These are phyloP conservation scores for Aureobasidium sp. DNA, from an alignment of 2,329 filamentous ascomycete genomes.

Conservation along the genomic window DNA sequence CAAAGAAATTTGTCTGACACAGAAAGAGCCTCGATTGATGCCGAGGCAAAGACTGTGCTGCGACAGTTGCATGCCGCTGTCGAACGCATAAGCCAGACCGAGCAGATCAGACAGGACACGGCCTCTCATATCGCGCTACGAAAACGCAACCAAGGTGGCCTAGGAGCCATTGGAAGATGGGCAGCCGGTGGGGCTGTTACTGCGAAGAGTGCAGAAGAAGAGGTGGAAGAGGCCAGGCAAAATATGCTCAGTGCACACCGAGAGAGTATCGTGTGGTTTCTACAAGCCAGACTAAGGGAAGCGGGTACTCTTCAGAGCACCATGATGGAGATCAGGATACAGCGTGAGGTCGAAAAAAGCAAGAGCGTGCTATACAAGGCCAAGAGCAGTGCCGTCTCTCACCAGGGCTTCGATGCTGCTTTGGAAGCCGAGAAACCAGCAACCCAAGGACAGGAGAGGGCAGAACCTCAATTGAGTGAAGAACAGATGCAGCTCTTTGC, in stretches of 20 bases:
- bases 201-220: conserved; percentile 59
- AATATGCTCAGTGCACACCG: conserved; percentile 63
- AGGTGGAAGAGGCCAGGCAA: conserved; percentile 62
- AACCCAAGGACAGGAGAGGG: conserved; percentile 1
- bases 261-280: conserved; percentile 76
- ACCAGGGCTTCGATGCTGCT: conserved; percentile 2
- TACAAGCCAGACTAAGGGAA: conserved; percentile 67
- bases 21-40: conserved; percentile 80
- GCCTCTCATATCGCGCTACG: conserved; percentile 63
- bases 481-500: conserved; percentile 93
- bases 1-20: conserved; percentile 64
- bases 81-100: conserved; percentile 69
- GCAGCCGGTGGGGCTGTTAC: conserved; percentile 48
- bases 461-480: conserved; percentile 29
- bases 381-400: conserved; percentile 26
- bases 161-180: conserved; percentile 65
- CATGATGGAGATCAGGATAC: conserved; percentile 89
- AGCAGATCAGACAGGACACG: conserved; percentile 72
- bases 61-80: conserved; percentile 80
- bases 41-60: conserved; percentile 76
- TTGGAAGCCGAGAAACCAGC: not conserved
- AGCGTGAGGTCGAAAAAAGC: conserved; percentile 80
- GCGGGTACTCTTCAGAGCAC: conserved; percentile 72
- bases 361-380: conserved; percentile 76
- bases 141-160: conserved; percentile 55